Conservation (phyloP, 257 asterid species). For the Solanum lycopersicoides region DNA sequence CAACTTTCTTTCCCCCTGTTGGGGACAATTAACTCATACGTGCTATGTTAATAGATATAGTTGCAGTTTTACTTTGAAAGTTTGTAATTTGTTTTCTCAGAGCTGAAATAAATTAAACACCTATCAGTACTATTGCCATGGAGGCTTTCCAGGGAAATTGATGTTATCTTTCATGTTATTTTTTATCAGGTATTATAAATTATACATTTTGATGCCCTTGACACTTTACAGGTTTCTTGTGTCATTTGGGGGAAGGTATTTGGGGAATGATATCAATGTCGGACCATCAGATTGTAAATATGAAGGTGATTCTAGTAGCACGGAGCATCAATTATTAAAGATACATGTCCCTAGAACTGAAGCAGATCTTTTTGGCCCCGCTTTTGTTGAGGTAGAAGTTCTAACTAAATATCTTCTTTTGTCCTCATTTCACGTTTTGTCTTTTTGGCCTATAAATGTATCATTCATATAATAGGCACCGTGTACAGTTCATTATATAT, state of each 20-base stretch:
- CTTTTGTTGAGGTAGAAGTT: slow-evolving; percentile 65
- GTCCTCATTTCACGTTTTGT: background rate
- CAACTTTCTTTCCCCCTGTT: background rate
- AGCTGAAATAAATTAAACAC: background rate
- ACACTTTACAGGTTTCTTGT: slow-evolving; percentile 65
- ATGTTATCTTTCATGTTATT: background rate
- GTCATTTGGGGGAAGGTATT: slow-evolving; percentile 75
- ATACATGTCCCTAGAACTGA: slow-evolving; percentile 56
- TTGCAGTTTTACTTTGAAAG: background rate
- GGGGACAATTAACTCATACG: background rate
- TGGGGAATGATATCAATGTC: slow-evolving; percentile 37
- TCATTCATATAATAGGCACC: background rate
- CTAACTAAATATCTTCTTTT: background rate
- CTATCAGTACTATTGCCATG: background rate
- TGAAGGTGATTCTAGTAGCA: slow-evolving; percentile 23
- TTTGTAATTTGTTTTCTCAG: background rate
- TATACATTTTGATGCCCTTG: slow-evolving; percentile 1
- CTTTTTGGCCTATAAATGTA: background rate
- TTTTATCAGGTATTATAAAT: background rate
- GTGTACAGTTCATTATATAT: background rate
- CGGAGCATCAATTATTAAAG: slow-evolving; percentile 59
- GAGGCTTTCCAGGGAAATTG: background rate
- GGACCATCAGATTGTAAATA: slow-evolving; percentile 26
- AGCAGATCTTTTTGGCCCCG: slow-evolving; percentile 56
- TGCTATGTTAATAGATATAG: background rate